Conservation (phyloP, 1,284 basidiomycete genomes). For the Rhodofomes roseus region DNA sequence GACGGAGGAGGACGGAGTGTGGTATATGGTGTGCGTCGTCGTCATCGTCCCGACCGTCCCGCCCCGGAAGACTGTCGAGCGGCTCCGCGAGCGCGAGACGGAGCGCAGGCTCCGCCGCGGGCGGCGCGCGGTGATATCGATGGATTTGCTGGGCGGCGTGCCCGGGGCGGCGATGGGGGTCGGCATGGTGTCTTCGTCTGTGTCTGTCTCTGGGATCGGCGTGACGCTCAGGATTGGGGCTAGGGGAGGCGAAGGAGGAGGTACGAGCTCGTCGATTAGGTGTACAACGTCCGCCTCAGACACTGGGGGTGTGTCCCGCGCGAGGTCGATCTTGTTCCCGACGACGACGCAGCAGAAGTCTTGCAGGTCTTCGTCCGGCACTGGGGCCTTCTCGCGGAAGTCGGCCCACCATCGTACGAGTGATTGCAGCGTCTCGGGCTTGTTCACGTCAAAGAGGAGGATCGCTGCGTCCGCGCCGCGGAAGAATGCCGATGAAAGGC, state of each 20-base stretch:
- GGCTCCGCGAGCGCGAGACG: constrained; percentile 40
- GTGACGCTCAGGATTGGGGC: constrained; percentile 16
- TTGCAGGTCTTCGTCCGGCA: constrained; percentile 57
- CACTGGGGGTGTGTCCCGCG: constrained; percentile 18
- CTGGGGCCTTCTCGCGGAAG: constrained; percentile 62
- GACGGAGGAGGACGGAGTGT: constrained; percentile 72
- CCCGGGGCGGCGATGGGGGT: constrained; percentile 16
- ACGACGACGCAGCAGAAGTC: constrained; percentile 74
- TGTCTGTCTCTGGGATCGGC: background rate
- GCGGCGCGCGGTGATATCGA: constrained; percentile 24
- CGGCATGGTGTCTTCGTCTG: constrained; percentile 10
- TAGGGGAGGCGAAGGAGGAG: constrained; percentile 33
- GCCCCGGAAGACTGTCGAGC: constrained; percentile 37
- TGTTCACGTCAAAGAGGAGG: constrained; percentile 77
- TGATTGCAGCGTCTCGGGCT: constrained; percentile 52
- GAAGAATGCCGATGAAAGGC: constrained; percentile 76
- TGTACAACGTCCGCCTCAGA: constrained; percentile 34
- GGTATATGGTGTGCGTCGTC: constrained; percentile 58
- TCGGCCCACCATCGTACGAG: constrained; percentile 76
- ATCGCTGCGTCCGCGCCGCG: constrained; percentile 77
- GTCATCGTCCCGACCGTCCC: constrained; percentile 53
- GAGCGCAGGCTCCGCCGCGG: constrained; percentile 25
- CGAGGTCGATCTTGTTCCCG: constrained; percentile 75
- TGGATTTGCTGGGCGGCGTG: constrained; percentile 26
- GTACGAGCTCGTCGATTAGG: constrained; percentile 58